A percentile compares a stretch with the other conserved stretches of the same genome.
These are phyloP conservation scores for Aureobasidium sp. DNA, from an alignment of 2,329 filamentous ascomycete genomes.

Conservation along the genomic window DNA sequence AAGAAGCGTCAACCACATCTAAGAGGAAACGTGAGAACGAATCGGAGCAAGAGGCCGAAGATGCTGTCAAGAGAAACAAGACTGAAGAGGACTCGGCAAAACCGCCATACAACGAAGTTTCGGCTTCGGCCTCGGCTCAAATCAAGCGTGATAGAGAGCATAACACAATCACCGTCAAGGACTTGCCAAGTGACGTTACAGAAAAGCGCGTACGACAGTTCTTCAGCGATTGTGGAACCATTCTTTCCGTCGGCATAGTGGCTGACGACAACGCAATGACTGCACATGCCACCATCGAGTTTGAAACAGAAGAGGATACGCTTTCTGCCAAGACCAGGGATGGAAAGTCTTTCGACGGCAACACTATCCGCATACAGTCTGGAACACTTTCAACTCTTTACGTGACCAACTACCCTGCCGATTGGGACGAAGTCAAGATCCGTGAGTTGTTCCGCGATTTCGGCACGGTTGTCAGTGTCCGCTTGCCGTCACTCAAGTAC, in stretches of 20 bases:
- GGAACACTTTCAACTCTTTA: constrained; percentile 76
- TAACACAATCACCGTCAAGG: constrained; percentile 70
- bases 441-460: constrained; percentile 61
- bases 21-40: constrained; percentile 70
- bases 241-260: constrained; percentile 66
- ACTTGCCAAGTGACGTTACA: constrained; percentile 60
- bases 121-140: constrained; percentile 26
- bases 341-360: constrained; percentile 66
- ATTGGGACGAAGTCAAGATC: constrained; percentile 62
- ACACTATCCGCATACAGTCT: constrained; percentile 62
- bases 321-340: constrained; percentile 72
- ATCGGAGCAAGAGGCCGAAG: constrained; percentile 41
- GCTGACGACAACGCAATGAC: constrained; percentile 53
- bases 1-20: constrained; percentile 22
- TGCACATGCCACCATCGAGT: constrained; percentile 72
- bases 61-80: constrained; percentile 58
- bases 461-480: constrained; percentile 74
- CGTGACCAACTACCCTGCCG: constrained; percentile 79
- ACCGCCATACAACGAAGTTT: constrained; percentile 24
- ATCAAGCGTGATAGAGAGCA: constrained; percentile 82
- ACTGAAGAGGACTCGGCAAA: constrained; percentile 31
- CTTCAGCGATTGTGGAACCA: constrained; percentile 80
- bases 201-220: constrained; percentile 74
- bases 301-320: constrained; percentile 70
- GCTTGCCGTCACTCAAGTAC: constrained; percentile 84